These are phyloP conservation scores for Nepenthes alata DNA, from an alignment of 179 eudicot species.

Conservation along the genomic window DNA sequence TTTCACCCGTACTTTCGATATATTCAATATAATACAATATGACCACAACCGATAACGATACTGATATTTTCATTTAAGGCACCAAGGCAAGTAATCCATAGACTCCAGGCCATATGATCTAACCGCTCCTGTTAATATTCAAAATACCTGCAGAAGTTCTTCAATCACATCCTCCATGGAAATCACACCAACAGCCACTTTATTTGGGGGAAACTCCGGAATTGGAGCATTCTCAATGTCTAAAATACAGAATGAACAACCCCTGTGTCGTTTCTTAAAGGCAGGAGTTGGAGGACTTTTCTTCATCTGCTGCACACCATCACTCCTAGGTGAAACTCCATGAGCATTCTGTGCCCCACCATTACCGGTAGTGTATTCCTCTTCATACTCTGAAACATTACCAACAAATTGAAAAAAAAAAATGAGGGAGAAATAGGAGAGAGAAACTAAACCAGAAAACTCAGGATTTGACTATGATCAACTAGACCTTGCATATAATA, in stretches of 20 bases:
- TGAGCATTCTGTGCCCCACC: conserved; percentile 22
- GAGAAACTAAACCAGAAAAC: not conserved
- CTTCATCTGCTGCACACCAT: conserved; percentile 33
- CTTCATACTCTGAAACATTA: conserved; percentile 17
- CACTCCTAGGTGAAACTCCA: conserved; percentile 17
- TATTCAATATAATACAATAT: too few species aligned
- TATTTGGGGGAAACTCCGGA: conserved; percentile 57
- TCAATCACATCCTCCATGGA: conserved; percentile 95
- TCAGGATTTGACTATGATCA: too few species aligned
- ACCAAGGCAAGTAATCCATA: too few species aligned
- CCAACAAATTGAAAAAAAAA: conserved; percentile 6
- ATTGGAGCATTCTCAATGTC: conserved; percentile 69
- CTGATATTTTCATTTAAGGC: too few species aligned
- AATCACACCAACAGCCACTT: conserved; percentile 81
- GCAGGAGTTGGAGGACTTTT: conserved; percentile 55
- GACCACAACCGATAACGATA: too few species aligned
- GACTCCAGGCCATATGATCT: too few species aligned
- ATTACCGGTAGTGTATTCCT: not conserved
- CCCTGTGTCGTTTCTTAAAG: conserved; percentile 73
- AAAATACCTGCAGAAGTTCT: conserved; percentile 87
- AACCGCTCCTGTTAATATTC: too few species aligned
- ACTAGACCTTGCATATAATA: too few species aligned
- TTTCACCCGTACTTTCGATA: too few species aligned
- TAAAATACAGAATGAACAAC: conserved; percentile 89
- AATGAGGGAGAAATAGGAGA: not conserved